Evolutionary conservation across 2,329 filamentous ascomycete species (phyloP), one percentile per base, ranked within the genome.

Genomic region (Hypoxylon sp.): DNA sequence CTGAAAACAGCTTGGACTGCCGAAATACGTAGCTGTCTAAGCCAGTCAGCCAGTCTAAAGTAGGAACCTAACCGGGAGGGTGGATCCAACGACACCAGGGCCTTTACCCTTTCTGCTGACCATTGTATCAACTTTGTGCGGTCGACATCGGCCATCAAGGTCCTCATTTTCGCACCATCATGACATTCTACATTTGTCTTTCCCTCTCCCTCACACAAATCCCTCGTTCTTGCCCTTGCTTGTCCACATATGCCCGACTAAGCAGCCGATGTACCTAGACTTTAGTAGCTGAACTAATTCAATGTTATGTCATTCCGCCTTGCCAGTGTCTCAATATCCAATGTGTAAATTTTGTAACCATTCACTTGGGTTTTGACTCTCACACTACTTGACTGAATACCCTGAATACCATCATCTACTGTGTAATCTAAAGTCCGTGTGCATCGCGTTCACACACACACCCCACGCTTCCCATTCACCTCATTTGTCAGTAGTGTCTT

Each of bases 71-170:
- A 46, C 45, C 30, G 19, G 13, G 32, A 63, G 32, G 55, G 38
- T 36, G 51, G 19, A 46, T 43, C 53, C 25, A 59, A 45, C 50
- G n/a, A 17, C 21, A 14, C 30, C 28, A 14, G 28, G 28, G 19
- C 7, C 41, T 10, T 21, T 45, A 43, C 17, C 19, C 7, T 23
- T 41, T 45, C 21, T 69, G 68, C 68, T 71, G 56, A 71, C 68
- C 61, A 66, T 70, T 64, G 30, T 57, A 62, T 62, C 48, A 30
- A 53, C 36, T 59, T 59, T 61, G 46, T 68, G 49, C 51, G 63
- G 68, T 63, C 56, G 28, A 43, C 28, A 2, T 34, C 67, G 67
- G 41, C 69, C 71, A 73, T 73, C 71, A 73, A 72, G 71, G 71
- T 73, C 57, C 71, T 73, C 69, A 63, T 56, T 63, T 65, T 64